Conservation (phyloP, 129 eudicot genomes). For the Chrysanthemum seticuspe region DNA sequence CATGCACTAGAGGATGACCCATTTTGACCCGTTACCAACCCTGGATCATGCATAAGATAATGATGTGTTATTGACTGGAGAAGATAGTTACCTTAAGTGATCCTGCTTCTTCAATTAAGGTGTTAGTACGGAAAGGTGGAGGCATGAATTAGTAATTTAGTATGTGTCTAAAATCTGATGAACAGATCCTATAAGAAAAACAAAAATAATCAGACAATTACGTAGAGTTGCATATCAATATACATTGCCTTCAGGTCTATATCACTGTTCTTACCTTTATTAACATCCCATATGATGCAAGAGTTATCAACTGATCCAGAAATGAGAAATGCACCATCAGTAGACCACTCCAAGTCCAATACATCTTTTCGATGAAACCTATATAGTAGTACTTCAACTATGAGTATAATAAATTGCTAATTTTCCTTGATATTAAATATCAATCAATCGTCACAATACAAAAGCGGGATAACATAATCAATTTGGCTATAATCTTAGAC, state of each 20-base stretch:
- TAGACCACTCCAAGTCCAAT: conserved; percentile 93
- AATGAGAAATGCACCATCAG: conserved; percentile 74
- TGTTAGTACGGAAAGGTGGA: too few relatives aligned
- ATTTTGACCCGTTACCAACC: too few relatives aligned
- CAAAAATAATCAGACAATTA: conserved; percentile 21
- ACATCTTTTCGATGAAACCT: conserved; percentile 97
- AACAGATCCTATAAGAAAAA: conserved; percentile 63
- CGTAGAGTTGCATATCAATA: conserved; percentile 7
- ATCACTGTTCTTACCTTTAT: conserved; percentile 55
- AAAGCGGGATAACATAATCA: too few relatives aligned
- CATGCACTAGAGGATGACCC: too few relatives aligned
- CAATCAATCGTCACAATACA: too few relatives aligned
- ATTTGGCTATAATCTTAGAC: too few relatives aligned
- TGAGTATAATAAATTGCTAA: conserved; percentile 14
- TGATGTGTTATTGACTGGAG: too few relatives aligned
- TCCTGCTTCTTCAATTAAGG: too few relatives aligned
- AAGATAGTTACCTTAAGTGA: too few relatives aligned
- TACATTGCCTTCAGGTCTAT: background rate
- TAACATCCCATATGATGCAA: conserved; percentile 96
- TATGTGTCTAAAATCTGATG: conserved; percentile 98
- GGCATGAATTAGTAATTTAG: too few relatives aligned
- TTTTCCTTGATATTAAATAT: too few relatives aligned
- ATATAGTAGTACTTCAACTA: conserved; percentile 32
- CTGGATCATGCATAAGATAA: too few relatives aligned
- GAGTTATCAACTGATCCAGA: conserved; percentile 99